phyloP scores from a whole-genome alignment of 2,329 filamentous ascomycete species.

The Acrocalymma vagum region DNA sequence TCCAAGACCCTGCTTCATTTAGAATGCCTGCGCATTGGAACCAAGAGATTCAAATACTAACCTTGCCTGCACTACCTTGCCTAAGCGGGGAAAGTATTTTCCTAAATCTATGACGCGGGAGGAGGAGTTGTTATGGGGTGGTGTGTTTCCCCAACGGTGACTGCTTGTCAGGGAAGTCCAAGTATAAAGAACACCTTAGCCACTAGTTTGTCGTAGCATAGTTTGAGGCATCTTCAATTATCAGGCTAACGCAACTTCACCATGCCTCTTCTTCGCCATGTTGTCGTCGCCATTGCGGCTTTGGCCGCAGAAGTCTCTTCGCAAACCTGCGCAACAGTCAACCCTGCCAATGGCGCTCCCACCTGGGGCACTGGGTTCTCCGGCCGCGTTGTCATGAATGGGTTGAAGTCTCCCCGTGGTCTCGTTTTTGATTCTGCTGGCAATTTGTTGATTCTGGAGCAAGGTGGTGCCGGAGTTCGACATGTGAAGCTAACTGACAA shows the following conservation, averaged over 20 bases:
- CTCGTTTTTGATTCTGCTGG: conserved; percentile 25
- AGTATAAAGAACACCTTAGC: no score
- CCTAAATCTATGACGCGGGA: no score
- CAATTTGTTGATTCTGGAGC: conserved; percentile 27
- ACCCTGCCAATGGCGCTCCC: conserved; percentile 21
- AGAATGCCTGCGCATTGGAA: no score
- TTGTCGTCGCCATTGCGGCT: conserved; percentile 7
- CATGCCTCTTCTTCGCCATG: conserved; percentile 5
- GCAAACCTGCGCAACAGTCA: conserved; percentile 25
- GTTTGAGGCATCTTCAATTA: conserved; percentile 24
- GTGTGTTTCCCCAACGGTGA: no score
- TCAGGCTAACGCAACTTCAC: conserved; percentile 11
- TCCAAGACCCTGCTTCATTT: no score
- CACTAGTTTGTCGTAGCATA: no score
- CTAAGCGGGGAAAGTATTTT: no score
- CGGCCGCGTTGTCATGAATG: conserved; percentile 30
- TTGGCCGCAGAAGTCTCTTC: conserved; percentile 9
- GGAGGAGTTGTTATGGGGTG: no score
- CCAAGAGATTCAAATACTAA: no score
- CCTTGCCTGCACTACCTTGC: no score
- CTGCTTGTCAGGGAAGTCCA: no score
- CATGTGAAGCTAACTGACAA: conserved; percentile 30
- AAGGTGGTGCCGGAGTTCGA: conserved; percentile 22
- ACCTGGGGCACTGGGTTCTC: conserved; percentile 27
- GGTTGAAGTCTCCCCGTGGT: conserved; percentile 23